phyloP scores from a whole-genome alignment of 139 green algal species.

The Picochlorum costavermella region DNA sequence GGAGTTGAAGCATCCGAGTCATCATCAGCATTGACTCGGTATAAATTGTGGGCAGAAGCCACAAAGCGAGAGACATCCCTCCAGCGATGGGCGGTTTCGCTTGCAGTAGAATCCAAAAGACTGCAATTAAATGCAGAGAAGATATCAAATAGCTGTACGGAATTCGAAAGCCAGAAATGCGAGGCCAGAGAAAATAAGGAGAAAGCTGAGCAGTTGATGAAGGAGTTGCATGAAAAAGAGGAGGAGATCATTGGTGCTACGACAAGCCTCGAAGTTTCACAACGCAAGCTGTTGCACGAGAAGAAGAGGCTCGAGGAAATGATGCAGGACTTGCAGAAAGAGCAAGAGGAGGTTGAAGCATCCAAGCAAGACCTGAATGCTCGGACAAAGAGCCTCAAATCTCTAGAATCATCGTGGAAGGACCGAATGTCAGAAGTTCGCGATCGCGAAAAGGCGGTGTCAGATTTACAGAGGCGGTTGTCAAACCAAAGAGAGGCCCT shows the following conservation, averaged over 20 bases:
- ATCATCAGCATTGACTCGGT: not conserved
- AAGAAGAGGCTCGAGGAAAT: conserved; percentile 8
- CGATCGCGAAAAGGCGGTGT: conserved; percentile 3
- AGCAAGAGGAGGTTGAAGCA: not conserved
- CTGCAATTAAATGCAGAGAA: conserved; percentile 5
- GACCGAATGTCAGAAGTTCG: conserved; percentile 6
- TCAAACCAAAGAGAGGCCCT: conserved; percentile 14
- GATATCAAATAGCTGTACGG: not conserved
- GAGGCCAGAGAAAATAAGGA: not conserved
- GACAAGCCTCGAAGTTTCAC: not conserved
- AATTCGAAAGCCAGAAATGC: not conserved
- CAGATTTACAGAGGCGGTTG: conserved; percentile 12
- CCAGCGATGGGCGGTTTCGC: conserved; percentile 38
- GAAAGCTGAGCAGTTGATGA: conserved; percentile 14
- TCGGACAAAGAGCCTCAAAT: conserved; percentile 3
- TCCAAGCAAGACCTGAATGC: conserved; percentile 7
- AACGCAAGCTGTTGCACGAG: not conserved
- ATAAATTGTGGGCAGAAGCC: conserved; percentile 5
- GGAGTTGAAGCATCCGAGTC: conserved; percentile 1
- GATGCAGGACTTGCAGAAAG: conserved; percentile 13
- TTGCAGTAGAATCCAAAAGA: conserved; percentile 32
- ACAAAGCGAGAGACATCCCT: conserved; percentile 32
- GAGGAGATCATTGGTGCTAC: conserved; percentile 7
- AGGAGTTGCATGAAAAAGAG: conserved; percentile 12
- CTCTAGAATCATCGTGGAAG: not conserved